A percentile compares a stretch with the other conserved stretches of the same genome.
phyloP scores from a whole-genome alignment of 2,329 filamentous ascomycete genomes.

The Colletotrichum shisoi region DNA sequence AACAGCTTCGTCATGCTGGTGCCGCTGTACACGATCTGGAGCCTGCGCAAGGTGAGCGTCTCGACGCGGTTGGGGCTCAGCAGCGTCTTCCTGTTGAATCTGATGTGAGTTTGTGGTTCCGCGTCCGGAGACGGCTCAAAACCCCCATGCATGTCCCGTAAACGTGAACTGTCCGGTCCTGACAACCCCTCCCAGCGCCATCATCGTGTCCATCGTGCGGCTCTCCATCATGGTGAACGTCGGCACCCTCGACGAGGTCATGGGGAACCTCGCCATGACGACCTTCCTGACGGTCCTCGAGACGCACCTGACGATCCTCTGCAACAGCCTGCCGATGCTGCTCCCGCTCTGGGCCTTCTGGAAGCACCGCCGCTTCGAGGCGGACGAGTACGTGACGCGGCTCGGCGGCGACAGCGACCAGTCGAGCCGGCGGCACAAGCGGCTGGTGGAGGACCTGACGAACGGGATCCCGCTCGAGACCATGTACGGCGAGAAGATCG shows the following conservation, averaged over 20 bases:
- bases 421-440: slow-evolving; percentile 20
- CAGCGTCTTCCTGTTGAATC: slow-evolving; percentile 45
- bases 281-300: slow-evolving; percentile 43
- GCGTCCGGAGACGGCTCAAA: too few relatives aligned
- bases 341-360: slow-evolving; percentile 24
- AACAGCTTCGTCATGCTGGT: slow-evolving; percentile 51
- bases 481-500: slow-evolving; percentile 23
- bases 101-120: slow-evolving; percentile 41
- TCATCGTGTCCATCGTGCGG: slow-evolving; percentile 42
- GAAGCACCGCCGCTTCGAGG: slow-evolving; percentile 28
- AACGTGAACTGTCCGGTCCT: neutral
- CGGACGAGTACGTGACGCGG: slow-evolving; percentile 24
- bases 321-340: slow-evolving; percentile 42
- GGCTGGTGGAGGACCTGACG: slow-evolving; percentile 29
- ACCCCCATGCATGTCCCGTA: too few relatives aligned
- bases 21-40: slow-evolving; percentile 50
- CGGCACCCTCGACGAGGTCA: slow-evolving; percentile 42
- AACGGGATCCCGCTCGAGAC: slow-evolving; percentile 28
- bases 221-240: slow-evolving; percentile 43
- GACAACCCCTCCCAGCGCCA: slow-evolving; percentile 37
- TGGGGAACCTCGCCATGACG: slow-evolving; percentile 41
- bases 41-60: slow-evolving; percentile 46
- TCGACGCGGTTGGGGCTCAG: slow-evolving; percentile 44
- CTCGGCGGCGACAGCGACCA: slow-evolving; percentile 20
- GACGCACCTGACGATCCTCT: slow-evolving; percentile 42